A percentile compares a stretch with the other conserved stretches of the same genome.
Conservation (phyloP, 2,329 filamentous ascomycete species). For the Epichloe sylvatica region DNA sequence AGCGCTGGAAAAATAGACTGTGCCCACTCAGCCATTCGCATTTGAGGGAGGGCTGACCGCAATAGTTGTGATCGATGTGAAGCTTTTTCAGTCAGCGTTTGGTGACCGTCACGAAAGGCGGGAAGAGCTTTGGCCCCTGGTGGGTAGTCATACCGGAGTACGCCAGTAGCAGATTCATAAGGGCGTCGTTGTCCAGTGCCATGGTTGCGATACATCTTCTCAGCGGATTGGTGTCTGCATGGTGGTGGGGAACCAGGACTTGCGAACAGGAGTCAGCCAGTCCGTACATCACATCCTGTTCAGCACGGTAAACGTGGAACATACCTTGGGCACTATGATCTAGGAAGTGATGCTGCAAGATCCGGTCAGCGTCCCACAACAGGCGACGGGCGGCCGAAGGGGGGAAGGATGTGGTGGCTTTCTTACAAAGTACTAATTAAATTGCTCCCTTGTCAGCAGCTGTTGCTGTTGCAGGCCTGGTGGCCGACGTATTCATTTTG, state of each 20-base stretch:
- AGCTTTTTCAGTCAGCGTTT: constrained; percentile 25
- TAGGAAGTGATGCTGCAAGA: constrained; percentile 43
- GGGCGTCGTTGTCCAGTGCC: constrained; percentile 54
- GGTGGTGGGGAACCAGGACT: constrained; percentile 37
- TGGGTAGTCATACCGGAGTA: constrained; percentile 42
- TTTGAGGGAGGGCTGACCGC: constrained; percentile 57
- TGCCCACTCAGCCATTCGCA: constrained; percentile 69
- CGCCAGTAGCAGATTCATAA: constrained; percentile 63
- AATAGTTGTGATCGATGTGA: constrained; percentile 66
- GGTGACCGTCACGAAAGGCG: too few relatives aligned
- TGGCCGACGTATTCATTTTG: not conserved
- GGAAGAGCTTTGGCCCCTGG: not conserved
- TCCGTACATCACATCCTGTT: not conserved
- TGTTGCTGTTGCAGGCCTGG: not conserved
- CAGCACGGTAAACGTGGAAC: not conserved
- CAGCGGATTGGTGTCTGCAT: constrained; percentile 38
- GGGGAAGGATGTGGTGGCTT: not conserved
- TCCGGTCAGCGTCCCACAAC: not conserved
- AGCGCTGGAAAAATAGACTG: constrained; percentile 64
- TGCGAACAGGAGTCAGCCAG: constrained; percentile 21
- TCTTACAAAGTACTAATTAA: constrained; percentile 33
- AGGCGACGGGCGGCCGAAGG: not conserved
- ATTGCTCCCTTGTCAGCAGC: not conserved
- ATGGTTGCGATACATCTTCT: constrained; percentile 39
- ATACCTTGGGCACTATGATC: constrained; percentile 60